Evolutionary conservation across 1,284 basidiomycete genomes (phyloP).

Genomic region (Fomitopsis pinicola): DNA sequence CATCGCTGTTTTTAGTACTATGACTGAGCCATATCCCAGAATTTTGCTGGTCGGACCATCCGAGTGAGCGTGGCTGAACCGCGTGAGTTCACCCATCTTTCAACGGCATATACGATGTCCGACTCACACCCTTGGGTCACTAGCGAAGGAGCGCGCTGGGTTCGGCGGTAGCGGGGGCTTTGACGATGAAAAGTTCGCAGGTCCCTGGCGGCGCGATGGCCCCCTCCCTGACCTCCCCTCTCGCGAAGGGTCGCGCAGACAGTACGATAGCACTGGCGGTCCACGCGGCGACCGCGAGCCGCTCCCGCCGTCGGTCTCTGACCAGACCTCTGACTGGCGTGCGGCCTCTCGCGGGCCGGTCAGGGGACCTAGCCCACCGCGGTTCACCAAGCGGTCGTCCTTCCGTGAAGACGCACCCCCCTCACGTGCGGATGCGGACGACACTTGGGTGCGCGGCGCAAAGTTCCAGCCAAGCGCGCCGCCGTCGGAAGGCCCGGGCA

Average conservation of each 20-base stretch:
- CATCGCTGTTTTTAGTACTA: constrained; percentile 1
- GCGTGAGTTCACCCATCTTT: constrained; percentile 50
- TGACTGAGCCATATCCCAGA: constrained; percentile 34
- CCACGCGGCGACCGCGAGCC: constrained; percentile 31
- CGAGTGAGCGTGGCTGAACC: constrained; percentile 95
- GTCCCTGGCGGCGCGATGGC: constrained; percentile 84
- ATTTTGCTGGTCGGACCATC: constrained; percentile 75
- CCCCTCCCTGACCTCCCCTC: constrained; percentile 69
- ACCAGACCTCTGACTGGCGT: constrained; percentile 67
- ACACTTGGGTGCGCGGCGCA: constrained; percentile 67
- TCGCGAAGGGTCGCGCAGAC: constrained; percentile 59
- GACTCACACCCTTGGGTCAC: background rate
- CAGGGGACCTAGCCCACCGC: constrained; percentile 32
- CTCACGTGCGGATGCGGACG: constrained; percentile 71
- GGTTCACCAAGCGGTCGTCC: constrained; percentile 52
- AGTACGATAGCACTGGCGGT: constrained; percentile 48
- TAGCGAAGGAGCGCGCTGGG: constrained; percentile 70
- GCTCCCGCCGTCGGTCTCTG: constrained; percentile 46
- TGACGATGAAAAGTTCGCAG: constrained; percentile 73
- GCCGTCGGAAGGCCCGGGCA: constrained; percentile 32
- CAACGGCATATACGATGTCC: background rate
- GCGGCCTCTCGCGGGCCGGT: constrained; percentile 46
- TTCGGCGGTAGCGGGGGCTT: constrained; percentile 39
- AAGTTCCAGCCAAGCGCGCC: constrained; percentile 59
- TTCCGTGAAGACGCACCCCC: constrained; percentile 40